These are phyloP conservation scores for Penicillium hordei DNA, from an alignment of 2,329 filamentous ascomycete genomes.

Conservation along the genomic window DNA sequence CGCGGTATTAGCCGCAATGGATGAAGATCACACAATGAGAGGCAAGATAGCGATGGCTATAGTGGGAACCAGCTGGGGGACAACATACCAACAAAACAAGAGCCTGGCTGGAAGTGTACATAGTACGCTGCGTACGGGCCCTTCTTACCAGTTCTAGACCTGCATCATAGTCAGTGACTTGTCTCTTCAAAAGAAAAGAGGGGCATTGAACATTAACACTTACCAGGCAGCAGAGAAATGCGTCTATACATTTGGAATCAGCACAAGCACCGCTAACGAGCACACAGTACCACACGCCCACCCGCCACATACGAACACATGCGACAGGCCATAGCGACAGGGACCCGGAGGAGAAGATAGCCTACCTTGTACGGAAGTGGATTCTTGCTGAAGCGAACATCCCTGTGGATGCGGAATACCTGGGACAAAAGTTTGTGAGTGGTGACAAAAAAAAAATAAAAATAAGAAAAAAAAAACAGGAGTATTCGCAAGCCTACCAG, in stretches of 20 bases:
- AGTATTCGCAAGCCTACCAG: constrained; percentile 51
- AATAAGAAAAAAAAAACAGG: background rate
- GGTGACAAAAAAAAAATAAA: background rate
- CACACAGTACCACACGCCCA: constrained; percentile 16
- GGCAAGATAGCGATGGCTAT: background rate
- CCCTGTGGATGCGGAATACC: constrained; percentile 83
- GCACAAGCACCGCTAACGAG: constrained; percentile 15
- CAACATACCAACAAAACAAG: constrained; percentile 68
- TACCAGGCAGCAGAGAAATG: constrained; percentile 82
- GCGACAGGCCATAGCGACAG: background rate
- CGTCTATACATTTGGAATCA: constrained; percentile 52
- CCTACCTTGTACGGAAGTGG: constrained; percentile 83
- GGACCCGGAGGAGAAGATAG: constrained; percentile 1
- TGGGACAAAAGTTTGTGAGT: constrained; percentile 29
- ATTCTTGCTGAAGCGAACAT: constrained; percentile 80
- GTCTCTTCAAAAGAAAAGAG: constrained; percentile 2
- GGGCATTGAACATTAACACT: constrained; percentile 20
- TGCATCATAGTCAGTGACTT: constrained; percentile 32
- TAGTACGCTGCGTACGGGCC: constrained; percentile 88
- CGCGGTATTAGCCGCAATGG: constrained; percentile 8
- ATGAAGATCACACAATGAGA: background rate
- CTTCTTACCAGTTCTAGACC: constrained; percentile 82
- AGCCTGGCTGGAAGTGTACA: constrained; percentile 72
- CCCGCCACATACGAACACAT: background rate
- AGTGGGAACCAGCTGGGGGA: background rate